A percentile compares a stretch with the other conserved stretches of the same genome.
Conservation (phyloP, 495 filamentous ascomycete species). For the Aspergillus biplanus region DNA sequence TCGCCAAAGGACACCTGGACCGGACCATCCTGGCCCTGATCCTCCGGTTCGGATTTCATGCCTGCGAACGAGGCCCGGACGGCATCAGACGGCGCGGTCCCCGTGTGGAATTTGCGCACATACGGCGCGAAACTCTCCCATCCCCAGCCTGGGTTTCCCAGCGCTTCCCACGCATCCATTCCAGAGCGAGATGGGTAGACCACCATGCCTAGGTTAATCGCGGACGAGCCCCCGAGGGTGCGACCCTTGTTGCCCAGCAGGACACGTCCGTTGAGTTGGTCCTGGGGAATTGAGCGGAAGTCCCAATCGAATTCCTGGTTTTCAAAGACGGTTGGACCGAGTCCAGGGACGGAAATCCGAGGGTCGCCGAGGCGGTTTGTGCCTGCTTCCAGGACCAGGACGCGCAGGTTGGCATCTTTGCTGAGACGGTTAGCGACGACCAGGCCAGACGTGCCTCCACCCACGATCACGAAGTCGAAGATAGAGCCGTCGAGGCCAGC, state of each 20-base stretch:
- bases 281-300: slow-evolving; percentile 52
- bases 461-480: slow-evolving; percentile 23
- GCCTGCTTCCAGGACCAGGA: slow-evolving; percentile 60
- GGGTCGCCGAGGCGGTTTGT: slow-evolving; percentile 46
- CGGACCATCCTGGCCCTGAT: slow-evolving; percentile 29
- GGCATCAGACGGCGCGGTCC: slow-evolving; percentile 16
- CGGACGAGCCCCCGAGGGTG: slow-evolving; percentile 58
- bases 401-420: slow-evolving; percentile 40
- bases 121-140: slow-evolving; percentile 53
- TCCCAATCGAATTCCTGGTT: slow-evolving; percentile 56
- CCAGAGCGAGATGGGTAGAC: slow-evolving; percentile 36
- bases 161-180: slow-evolving; percentile 52
- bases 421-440: slow-evolving; percentile 53
- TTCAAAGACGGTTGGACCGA: slow-evolving; percentile 40
- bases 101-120: slow-evolving; percentile 27
- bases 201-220: slow-evolving; percentile 47
- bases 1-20: slow-evolving; percentile 32
- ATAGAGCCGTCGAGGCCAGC: slow-evolving; percentile 8
- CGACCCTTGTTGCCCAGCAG: slow-evolving; percentile 47
- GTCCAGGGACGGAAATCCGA: slow-evolving; percentile 44
- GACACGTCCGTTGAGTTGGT: slow-evolving; percentile 28
- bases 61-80: slow-evolving; percentile 17
- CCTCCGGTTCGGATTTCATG: slow-evolving; percentile 21
- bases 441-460: slow-evolving; percentile 53
- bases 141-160: slow-evolving; percentile 59